Evolutionary conservation across 179 eudicot genomes (phyloP).

Genomic region (Amaranthus tricolor): DNA sequence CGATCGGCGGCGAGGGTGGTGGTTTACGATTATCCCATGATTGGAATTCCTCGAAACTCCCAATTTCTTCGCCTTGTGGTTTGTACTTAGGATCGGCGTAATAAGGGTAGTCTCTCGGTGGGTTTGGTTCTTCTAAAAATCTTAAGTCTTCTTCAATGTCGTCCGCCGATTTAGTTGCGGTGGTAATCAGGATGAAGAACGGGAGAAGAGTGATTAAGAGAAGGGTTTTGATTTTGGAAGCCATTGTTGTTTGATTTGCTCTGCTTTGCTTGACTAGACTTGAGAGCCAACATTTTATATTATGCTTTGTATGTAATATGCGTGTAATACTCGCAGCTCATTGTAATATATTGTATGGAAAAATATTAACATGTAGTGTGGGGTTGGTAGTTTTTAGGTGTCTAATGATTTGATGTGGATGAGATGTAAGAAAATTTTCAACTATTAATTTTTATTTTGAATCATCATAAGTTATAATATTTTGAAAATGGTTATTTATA

Average conservation of each 20-base stretch:
- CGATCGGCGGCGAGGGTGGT: conserved; percentile 30
- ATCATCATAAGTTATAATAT: too few relatives aligned
- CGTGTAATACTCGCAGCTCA: too few relatives aligned
- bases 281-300: too few relatives aligned
- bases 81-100: conserved; percentile 25
- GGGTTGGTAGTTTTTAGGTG: too few relatives aligned
- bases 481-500: too few relatives aligned
- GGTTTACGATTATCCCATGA: conserved; percentile 33
- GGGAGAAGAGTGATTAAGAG: conserved; percentile 8
- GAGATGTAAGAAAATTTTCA: neutral
- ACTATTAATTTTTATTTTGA: too few relatives aligned
- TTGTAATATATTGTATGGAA: too few relatives aligned
- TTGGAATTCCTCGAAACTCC: conserved; percentile 47
- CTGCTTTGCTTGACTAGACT: neutral
- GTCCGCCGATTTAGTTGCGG: conserved; percentile 4
- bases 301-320: too few relatives aligned
- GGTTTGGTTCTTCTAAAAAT: conserved; percentile 40
- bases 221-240: neutral
- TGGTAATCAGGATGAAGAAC: conserved; percentile 21
- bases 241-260: conserved; percentile 1
- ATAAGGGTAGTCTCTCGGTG: conserved; percentile 19
- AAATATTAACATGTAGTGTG: too few relatives aligned
- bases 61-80: conserved; percentile 19
- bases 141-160: conserved; percentile 41
- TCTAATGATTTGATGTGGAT: neutral